Evolutionary conservation across 495 filamentous ascomycete genomes (phyloP).

Genomic region (Lindgomyces ingoldianus): DNA sequence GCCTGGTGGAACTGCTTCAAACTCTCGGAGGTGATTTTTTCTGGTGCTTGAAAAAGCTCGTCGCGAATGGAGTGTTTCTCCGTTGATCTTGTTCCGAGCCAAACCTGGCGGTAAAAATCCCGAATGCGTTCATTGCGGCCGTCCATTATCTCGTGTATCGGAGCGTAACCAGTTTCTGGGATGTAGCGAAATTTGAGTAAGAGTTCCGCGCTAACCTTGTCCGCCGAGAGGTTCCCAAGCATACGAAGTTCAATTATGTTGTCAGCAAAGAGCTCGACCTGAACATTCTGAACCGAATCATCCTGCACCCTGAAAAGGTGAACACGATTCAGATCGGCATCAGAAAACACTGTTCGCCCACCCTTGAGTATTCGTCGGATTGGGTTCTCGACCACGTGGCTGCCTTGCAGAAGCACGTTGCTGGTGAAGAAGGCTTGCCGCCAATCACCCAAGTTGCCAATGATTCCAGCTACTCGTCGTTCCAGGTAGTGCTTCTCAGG

Average conservation of each 20-base stretch:
- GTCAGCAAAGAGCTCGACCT: conserved; percentile 71
- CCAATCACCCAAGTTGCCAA: conserved; percentile 81
- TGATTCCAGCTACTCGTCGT: conserved; percentile 83
- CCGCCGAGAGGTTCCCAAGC: conserved; percentile 84
- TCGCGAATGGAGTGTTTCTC: conserved; percentile 80
- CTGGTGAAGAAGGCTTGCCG: conserved; percentile 93
- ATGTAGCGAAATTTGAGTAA: conserved; percentile 86
- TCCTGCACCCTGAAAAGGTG: conserved; percentile 77
- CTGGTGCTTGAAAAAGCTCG: conserved; percentile 82
- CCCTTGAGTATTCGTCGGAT: conserved; percentile 86
- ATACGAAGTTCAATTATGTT: conserved; percentile 81
- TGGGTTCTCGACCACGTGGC: conserved; percentile 95
- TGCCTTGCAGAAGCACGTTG: conserved; percentile 91
- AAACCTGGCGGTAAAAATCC: conserved; percentile 93
- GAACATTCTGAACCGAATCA: conserved; percentile 88
- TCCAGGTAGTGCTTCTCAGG: conserved; percentile 81
- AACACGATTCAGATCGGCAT: too few relatives aligned
- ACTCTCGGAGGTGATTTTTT: conserved; percentile 81
- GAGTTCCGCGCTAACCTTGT: conserved; percentile 75
- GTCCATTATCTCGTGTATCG: conserved; percentile 93
- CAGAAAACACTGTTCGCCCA: too few relatives aligned
- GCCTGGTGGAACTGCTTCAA: conserved; percentile 98
- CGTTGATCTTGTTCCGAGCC: conserved; percentile 87
- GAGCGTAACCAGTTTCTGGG: conserved; percentile 90
- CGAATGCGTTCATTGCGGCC: conserved; percentile 94